Evolutionary conservation across 371 early-diverging fungal species (phyloP).

Genomic region (Mucor mucedo): DNA sequence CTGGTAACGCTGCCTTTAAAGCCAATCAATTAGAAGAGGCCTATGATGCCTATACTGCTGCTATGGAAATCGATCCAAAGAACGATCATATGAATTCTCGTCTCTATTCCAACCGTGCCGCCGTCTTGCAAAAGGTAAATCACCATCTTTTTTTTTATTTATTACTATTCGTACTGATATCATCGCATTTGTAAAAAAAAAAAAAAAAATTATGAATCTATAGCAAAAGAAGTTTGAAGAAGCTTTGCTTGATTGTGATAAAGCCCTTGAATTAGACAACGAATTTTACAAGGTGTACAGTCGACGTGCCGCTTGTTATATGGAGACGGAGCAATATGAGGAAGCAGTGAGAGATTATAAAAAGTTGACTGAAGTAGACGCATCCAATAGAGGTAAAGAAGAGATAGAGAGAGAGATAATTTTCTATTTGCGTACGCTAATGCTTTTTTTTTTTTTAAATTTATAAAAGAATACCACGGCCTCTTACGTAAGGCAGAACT

Average conservation of each 20-base stretch:
- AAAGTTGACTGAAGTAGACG: slow-evolving; percentile 63
- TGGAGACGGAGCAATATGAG: slow-evolving; percentile 78
- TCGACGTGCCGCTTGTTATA: slow-evolving; percentile 78
- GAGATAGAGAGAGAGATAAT: background rate
- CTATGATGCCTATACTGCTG: slow-evolving; percentile 71
- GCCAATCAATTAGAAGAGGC: slow-evolving; percentile 65
- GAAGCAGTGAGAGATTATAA: slow-evolving; percentile 83
- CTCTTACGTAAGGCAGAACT: slow-evolving; percentile 73
- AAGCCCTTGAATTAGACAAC: slow-evolving; percentile 69
- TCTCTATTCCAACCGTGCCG: slow-evolving; percentile 80
- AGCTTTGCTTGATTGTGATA: slow-evolving; percentile 71
- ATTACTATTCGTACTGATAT: background rate
- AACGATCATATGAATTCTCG: slow-evolving; percentile 72
- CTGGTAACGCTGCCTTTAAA: slow-evolving; percentile 81
- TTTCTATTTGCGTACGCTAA: background rate
- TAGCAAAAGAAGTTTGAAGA: slow-evolving; percentile 67
- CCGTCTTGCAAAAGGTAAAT: slow-evolving; percentile 61
- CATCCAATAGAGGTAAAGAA: slow-evolving; percentile 58
- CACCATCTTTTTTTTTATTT: background rate
- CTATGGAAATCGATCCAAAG: slow-evolving; percentile 73
- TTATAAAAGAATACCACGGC: slow-evolving; percentile 59
- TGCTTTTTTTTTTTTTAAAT: no score
- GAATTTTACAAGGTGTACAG: slow-evolving; percentile 75
- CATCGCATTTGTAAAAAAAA: background rate
- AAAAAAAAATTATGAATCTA: no score